Conservation (phyloP, 495 filamentous ascomycete genomes). For the Lepidopterella palustris region DNA sequence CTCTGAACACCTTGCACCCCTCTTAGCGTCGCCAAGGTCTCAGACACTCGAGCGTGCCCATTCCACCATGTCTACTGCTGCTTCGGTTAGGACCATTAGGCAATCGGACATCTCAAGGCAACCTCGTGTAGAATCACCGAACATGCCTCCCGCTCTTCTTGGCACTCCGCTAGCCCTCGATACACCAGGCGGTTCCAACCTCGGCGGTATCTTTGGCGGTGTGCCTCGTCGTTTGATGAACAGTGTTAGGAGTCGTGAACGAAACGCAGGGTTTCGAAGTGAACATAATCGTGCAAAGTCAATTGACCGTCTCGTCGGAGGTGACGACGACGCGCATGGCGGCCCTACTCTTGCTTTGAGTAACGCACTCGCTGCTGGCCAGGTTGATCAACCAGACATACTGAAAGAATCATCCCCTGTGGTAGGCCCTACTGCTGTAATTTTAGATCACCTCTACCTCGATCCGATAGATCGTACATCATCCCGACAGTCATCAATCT, state of each 20-base stretch:
- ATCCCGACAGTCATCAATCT: slow-evolving; percentile 25
- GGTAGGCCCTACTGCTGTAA: background rate
- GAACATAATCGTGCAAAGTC: slow-evolving; percentile 45
- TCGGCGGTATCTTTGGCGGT: slow-evolving; percentile 54
- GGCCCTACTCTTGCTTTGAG: slow-evolving; percentile 39
- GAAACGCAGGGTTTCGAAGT: slow-evolving; percentile 36
- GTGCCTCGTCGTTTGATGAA: slow-evolving; percentile 47
- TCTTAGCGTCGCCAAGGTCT: slow-evolving; percentile 41
- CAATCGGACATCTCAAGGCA: slow-evolving; percentile 25
- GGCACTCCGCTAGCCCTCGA: slow-evolving; percentile 46
- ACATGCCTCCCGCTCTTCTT: slow-evolving; percentile 37
- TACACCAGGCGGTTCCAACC: slow-evolving; percentile 42
- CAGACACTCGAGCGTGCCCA: slow-evolving; percentile 45
- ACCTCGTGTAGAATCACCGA: slow-evolving; percentile 30
- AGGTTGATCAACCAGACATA: slow-evolving; percentile 34
- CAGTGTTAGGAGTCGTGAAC: slow-evolving; percentile 38
- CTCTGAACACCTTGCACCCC: slow-evolving; percentile 17
- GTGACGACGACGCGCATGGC: slow-evolving; percentile 33
- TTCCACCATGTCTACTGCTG: slow-evolving; percentile 53
- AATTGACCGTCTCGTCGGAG: slow-evolving; percentile 41
- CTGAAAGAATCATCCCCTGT: slow-evolving; percentile 25
- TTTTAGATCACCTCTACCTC: slow-evolving; percentile 4
- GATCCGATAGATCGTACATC: slow-evolving; percentile 11
- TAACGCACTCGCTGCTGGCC: slow-evolving; percentile 32
- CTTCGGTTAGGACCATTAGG: slow-evolving; percentile 51